phyloP scores from a whole-genome alignment of 768 basidiomycete species.

The Fistulinella prunicolor region DNA sequence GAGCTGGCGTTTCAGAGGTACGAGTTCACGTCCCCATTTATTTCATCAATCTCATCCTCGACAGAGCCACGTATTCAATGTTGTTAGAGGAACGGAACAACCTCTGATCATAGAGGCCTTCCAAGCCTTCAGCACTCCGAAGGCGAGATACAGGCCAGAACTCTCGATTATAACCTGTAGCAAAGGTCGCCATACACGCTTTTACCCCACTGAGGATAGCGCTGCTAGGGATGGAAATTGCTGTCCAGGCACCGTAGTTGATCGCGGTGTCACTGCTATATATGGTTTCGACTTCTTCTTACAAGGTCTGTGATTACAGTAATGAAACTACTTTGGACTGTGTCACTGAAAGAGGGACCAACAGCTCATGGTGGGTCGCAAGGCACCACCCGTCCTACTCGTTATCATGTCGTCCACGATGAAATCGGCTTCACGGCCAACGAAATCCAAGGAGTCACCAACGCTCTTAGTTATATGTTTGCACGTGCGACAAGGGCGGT shows the following conservation, averaged over 20 bases:
- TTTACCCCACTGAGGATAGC: slow-evolving; percentile 46
- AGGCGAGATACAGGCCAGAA: slow-evolving; percentile 41
- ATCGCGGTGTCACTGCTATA: slow-evolving; percentile 51
- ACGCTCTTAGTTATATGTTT: slow-evolving; percentile 54
- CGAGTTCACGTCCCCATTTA: background rate
- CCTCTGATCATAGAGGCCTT: slow-evolving; percentile 45
- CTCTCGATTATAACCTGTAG: slow-evolving; percentile 55
- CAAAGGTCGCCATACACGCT: slow-evolving; percentile 57
- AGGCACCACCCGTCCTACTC: slow-evolving; percentile 49
- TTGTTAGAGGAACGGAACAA: slow-evolving; percentile 43
- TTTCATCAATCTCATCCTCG: slow-evolving; percentile 11
- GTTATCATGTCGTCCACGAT: slow-evolving; percentile 55
- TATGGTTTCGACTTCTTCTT: slow-evolving; percentile 57
- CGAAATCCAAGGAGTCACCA: slow-evolving; percentile 53
- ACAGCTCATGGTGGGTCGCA: slow-evolving; percentile 45
- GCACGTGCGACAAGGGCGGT: slow-evolving; percentile 54
- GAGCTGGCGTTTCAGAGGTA: slow-evolving; percentile 81
- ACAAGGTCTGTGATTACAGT: slow-evolving; percentile 40
- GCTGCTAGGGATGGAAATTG: slow-evolving; percentile 51
- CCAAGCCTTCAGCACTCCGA: slow-evolving; percentile 34
- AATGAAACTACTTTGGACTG: background rate
- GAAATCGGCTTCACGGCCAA: slow-evolving; percentile 50
- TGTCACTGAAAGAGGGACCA: background rate
- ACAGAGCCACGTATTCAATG: slow-evolving; percentile 49
- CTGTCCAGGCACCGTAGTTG: slow-evolving; percentile 51